These are phyloP conservation scores for Verticillium isaacii DNA, from an alignment of 2,329 filamentous ascomycete genomes.

Conservation along the genomic window DNA sequence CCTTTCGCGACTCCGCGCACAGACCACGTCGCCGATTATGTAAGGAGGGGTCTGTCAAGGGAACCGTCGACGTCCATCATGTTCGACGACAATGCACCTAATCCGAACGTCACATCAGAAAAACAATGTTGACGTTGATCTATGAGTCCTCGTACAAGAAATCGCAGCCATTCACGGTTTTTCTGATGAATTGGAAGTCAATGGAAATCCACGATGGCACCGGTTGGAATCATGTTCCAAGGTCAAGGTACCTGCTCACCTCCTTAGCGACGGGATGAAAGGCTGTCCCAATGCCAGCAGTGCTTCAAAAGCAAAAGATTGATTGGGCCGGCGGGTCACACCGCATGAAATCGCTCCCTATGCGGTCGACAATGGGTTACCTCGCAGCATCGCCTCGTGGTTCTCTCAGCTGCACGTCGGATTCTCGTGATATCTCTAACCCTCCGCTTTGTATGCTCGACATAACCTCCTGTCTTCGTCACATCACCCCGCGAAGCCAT, in stretches of 20 bases:
- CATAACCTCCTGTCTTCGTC: background rate
- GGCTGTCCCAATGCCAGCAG: too few relatives aligned
- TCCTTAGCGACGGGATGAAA: too few relatives aligned
- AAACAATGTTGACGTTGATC: too few relatives aligned
- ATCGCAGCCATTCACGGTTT: too few relatives aligned
- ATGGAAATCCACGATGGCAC: background rate
- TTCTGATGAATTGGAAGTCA: too few relatives aligned
- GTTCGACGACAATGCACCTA: background rate
- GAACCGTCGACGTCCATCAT: background rate
- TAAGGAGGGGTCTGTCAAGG: constrained; percentile 4
- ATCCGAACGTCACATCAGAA: too few relatives aligned
- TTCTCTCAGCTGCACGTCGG: background rate
- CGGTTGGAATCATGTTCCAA: background rate
- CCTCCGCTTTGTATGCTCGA: background rate
- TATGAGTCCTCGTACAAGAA: too few relatives aligned
- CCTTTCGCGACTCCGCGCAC: constrained; percentile 24
- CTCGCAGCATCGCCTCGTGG: background rate
- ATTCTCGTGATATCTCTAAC: background rate
- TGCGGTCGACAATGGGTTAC: background rate
- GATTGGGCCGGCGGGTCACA: background rate
- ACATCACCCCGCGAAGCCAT: background rate
- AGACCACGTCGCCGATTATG: constrained; percentile 13
- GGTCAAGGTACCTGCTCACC: too few relatives aligned
- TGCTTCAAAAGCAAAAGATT: background rate
- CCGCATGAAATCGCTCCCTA: background rate